These are phyloP conservation scores for Boletus tylopilopsis DNA, from an alignment of 768 basidiomycete genomes.

Conservation along the genomic window DNA sequence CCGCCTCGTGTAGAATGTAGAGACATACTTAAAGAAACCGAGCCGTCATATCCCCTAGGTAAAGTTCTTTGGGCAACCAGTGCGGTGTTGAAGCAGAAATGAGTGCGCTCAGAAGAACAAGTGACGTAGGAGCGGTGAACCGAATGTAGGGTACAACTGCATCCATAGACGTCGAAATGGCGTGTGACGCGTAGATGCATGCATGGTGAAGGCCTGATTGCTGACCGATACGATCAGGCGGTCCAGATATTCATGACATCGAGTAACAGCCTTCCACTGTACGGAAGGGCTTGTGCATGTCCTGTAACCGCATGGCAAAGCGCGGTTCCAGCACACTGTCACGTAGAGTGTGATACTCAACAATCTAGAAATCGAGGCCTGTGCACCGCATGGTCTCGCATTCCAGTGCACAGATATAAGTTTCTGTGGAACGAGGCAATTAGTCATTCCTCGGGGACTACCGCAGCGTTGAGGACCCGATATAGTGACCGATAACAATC, in stretches of 20 bases:
- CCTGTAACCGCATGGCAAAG: conserved; percentile 27
- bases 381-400: conserved; percentile 42
- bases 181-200: conserved; percentile 4
- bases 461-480: conserved; percentile 38
- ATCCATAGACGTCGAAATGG: conserved; percentile 23
- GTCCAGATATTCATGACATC: neutral
- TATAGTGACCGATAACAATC: conserved; percentile 42
- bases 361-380: conserved; percentile 43
- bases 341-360: conserved; percentile 33
- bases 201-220: conserved; percentile 34
- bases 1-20: conserved; percentile 20
- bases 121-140: conserved; percentile 15
- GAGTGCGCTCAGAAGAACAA: conserved; percentile 20
- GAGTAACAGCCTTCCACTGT: conserved; percentile 10
- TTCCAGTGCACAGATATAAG: conserved; percentile 41
- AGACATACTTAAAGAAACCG: conserved; percentile 9
- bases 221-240: conserved; percentile 15
- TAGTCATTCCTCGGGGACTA: conserved; percentile 24
- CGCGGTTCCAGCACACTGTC: conserved; percentile 36
- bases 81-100: conserved; percentile 18
- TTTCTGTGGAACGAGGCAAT: conserved; percentile 31
- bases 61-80: conserved; percentile 6
- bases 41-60: conserved; percentile 8
- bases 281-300: conserved; percentile 1
- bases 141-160: conserved; percentile 12